These are phyloP conservation scores for Solanum tarapatanum DNA, from an alignment of 257 asterid species.

Conservation along the genomic window DNA sequence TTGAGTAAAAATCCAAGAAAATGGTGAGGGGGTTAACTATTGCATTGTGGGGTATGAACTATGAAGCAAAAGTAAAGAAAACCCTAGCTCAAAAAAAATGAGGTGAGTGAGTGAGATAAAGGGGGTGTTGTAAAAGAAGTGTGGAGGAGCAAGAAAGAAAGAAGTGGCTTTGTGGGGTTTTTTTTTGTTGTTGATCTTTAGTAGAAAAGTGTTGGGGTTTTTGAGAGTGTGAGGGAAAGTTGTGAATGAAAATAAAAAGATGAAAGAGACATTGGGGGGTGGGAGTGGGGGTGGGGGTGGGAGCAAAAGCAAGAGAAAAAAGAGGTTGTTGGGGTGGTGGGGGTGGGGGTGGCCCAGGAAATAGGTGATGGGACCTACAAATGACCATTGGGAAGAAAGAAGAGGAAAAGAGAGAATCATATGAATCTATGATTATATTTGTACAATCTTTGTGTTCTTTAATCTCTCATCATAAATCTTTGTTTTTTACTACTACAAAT, in stretches of 20 bases:
- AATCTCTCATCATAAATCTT: not conserved
- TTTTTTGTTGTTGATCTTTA: not conserved
- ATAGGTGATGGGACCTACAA: not conserved
- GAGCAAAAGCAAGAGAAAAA: not conserved
- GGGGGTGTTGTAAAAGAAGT: not conserved
- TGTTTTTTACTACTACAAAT: not conserved
- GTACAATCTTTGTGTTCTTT: not conserved
- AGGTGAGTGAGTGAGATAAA: conserved; percentile 5
- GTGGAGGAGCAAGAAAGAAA: conserved; percentile 6
- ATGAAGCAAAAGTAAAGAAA: not conserved
- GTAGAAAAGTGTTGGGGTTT: conserved; percentile 33
- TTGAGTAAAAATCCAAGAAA: not conserved
- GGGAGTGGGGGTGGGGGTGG: not conserved
- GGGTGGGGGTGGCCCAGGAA: not conserved
- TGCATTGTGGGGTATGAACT: conserved; percentile 1
- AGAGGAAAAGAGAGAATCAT: not conserved
- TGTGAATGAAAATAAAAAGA: conserved; percentile 10
- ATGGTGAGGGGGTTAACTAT: conserved; percentile 3
- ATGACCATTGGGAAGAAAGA: not conserved
- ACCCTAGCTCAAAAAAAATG: conserved; percentile 19
- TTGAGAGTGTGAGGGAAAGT: conserved; percentile 15
- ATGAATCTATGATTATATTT: not conserved
- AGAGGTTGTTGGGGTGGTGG: not conserved
- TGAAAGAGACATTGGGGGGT: not conserved
- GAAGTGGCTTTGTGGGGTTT: conserved; percentile 5